phyloP scores from a whole-genome alignment of 2,329 filamentous ascomycete genomes.

The Aspergillus jensenii region DNA sequence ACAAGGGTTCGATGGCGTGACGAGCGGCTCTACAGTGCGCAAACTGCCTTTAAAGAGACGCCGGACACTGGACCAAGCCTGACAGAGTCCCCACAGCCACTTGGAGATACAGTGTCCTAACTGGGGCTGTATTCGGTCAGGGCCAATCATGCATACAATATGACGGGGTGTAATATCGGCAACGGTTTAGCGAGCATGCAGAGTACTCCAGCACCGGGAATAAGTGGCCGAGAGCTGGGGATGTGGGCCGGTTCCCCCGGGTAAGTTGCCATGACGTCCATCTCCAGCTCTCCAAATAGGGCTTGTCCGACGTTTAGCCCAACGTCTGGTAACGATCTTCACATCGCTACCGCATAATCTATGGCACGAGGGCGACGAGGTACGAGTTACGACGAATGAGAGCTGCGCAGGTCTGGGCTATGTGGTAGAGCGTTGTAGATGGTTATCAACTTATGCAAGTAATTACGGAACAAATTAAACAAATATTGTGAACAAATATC shows the following conservation, averaged over 20 bases:
- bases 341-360: too few species aligned
- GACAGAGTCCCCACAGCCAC: not conserved
- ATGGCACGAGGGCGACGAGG: too few species aligned
- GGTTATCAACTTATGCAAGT: too few species aligned
- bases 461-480: too few species aligned
- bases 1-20: not conserved
- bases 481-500: too few species aligned
- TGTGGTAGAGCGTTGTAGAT: too few species aligned
- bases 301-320: too few species aligned
- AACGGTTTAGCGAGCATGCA: not conserved
- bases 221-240: not conserved
- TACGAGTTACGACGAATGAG: too few species aligned
- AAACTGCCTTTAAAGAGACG: not conserved
- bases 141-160: not conserved
- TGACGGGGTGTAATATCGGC: not conserved
- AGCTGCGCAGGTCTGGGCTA: too few species aligned
- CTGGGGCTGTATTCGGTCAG: not conserved
- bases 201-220: not conserved
- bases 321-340: too few species aligned
- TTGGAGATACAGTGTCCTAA: not conserved
- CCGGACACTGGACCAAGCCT: not conserved
- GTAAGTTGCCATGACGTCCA: not conserved
- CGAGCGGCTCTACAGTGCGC: not conserved
- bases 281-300: too few species aligned
- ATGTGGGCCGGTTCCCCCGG: not conserved